Evolutionary conservation across 31 red algal genomes (phyloP), one percentile per base, ranked within the genome.

Genomic region (Porphyra umbilicalis): DNA sequence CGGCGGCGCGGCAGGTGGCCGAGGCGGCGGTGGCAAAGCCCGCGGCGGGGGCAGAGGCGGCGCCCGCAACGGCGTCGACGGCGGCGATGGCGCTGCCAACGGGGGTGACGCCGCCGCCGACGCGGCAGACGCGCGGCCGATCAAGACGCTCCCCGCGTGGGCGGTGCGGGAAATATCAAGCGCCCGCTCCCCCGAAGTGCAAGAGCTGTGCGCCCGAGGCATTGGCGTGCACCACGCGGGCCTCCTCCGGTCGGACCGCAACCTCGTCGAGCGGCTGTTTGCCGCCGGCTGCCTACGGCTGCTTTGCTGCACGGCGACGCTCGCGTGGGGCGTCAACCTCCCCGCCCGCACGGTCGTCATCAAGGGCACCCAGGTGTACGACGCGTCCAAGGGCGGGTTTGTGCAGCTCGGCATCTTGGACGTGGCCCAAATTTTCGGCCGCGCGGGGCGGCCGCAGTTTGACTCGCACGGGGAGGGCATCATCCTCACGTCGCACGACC

Each of bases 301-400:
- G 0, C 80, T 99, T 35, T 88, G 94, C 36, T 96, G 92, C 75
- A 99, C 97, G 1, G 94, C 97, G 2, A 99, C 97, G 10, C 86
- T 99, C 35, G 97, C 97, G 14, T 99, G 97, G 97, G 97, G 97
- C 83, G 91, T 99, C n/a, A 99, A 99, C 77, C 88, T 99, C 32
- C 97, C 97, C 16, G 97, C 97, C 34, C 88, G 91, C 67, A 82
- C 91, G 31, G 91, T 96, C 34, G 86, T 99, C 5, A 99, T 99
- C 34, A 92, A 94, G 88, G 97, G 97, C 33, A 99, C 97, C 29
- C 86, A 99, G 81, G 89, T 99, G 10, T 99, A 99, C 75, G 88
- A 93, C 80, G 80, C 88, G 30, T 77, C 92, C 42, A 94, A 91
- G 77, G 96, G 96, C 35, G 96, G 92, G 32, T 95, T 92, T 88